Base-by-base conservation (phyloP, 2,329 filamentous ascomycete genomes). In the Lanzia echinophila region DNA sequence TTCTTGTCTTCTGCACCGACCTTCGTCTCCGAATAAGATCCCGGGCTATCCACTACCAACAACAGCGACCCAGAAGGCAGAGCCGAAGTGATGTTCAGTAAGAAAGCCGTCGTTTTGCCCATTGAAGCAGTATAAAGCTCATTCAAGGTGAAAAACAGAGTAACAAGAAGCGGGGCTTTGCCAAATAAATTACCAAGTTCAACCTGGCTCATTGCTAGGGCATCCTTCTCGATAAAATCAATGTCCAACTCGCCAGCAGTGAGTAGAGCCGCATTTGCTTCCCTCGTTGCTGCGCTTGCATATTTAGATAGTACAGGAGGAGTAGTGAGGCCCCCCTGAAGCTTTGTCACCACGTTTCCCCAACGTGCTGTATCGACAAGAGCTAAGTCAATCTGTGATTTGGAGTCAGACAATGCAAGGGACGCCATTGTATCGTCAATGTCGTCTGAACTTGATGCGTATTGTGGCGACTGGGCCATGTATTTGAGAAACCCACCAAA, bases 111-210 rank as follows among this genome's bases (percentile, higher is more conserved):
- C 0, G 92, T 90, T 61, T 83, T 82, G 2, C 83, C 76, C 46
- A 83, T 75, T 1, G 85, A 89, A 0, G 81, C 76, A 0, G 88
- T 86, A 73, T 96, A 97, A 0, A 99, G 82, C 71, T 99, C 94
- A 69, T 97, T 97, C 45, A 97, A 79, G 0, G 92, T 96, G 75
- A 97, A 99, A 71, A 97, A 82, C 12, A 97, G 72, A 0, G 91
- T 96, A 13, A 95, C 75, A 1, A 96, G 71, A 3, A 77, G 61
- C 10, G 78, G 73, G 34, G 72, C 61, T 1, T 57, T 53, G 3
- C 63, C 65, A 17, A 64, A 47, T 8, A 67, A 41, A 15, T 56
- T 39, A 28, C 46, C 48, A 31, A 82, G 64, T 3, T 68, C 61
- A 2, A 62, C 59, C 8, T 60, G 57, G 7, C 64, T 64, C 6